Base-by-base conservation (phyloP, 768 basidiomycete species). In the Candolleomyces aberdarensis region DNA sequence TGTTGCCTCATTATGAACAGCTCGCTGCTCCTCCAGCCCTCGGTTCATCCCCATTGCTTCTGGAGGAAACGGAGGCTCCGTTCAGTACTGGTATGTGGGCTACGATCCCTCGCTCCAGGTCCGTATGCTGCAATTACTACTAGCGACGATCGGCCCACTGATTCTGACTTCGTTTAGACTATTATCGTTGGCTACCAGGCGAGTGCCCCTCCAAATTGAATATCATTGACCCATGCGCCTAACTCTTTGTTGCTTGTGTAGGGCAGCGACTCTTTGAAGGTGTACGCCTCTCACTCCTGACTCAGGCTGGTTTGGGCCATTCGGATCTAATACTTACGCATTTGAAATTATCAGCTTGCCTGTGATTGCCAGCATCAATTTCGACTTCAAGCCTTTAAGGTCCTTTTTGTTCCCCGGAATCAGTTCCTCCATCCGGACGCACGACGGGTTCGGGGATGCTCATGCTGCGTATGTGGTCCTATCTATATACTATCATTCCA, bases 351-450 rank as follows among this genome's bases (percentile, higher is more conserved):
- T 36, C 56, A 84, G 83, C 57, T 49, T 79, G 22, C 77, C 85
- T 2, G 72, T 78, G 56, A 70, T 86, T 55, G 85, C 82, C 11
- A 83, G 86, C 65, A 57, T 64, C 57, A 70, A 84, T 59, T 70
- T 86, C 54, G 0, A 71, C 31, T 71, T 75, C 66, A 68, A 72
- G 31, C 64, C 59, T 15, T 73, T 86, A 29, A 36, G 36, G 36
- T 70, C 83, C 64, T 39, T 76, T 1, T 76, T 87, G 11, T 87
- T 87, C 74, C 86, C 86, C 1, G 85, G 84, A 1, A 67, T 85
- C 13, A 65, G 76, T 29, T 69, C 69, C 17, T 70, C 58, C 36
- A 78, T 85, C n/a, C 63, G 67, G 57, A 84, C 80, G 17, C 86
- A 84, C 65, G 73, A 76, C 39, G 86, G 87, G 4, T 88, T 86